Evolutionary conservation across 2,329 filamentous ascomycete species (phyloP), one percentile per base, ranked within the genome.

Genomic region (Leptographium wingfieldii): DNA sequence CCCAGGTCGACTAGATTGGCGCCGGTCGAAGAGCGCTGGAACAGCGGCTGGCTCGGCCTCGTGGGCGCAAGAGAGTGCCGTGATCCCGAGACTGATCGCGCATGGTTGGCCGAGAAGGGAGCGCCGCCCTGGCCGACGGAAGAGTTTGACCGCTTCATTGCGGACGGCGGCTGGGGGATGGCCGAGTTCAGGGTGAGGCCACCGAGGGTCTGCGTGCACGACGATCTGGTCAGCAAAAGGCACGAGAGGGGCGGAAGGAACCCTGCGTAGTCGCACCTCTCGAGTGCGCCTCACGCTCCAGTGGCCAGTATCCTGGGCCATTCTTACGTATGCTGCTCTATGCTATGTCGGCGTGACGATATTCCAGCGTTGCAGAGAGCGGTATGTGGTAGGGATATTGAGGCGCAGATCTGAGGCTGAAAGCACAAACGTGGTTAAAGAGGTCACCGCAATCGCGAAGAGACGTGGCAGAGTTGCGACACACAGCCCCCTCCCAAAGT

Each of bases 221-320:
- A 53, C 56, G 46, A 53, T 55, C 12, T 16, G 5, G 48, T 35
- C 58, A 55, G 55, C 60, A 58, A 62, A 62, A 12, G 57, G 55
- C 12, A 22, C 16, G 33, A 5, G 31, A 60, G 61, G 56, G 52
- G 54, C 57, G 56, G 16, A 40, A 31, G 9, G 14, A 31, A n/a
- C n/a, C 19, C 16, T 48, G 33, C n/a, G 27, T 55, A 53, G 29
- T 57, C 64, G 72, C 79, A 95, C 91, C 81, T 96, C 92, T 80
- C 92, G 84, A 67, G 89, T 88, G 69, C 92, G 87, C 74, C 90
- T 90, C 71, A 95, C 90, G 70, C 91, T 96, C 81, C 92, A 96
- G 70, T 94, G 79, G 69, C 88, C 88, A 63, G 85, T 84, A 69
- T 95, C 90, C 76, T 94, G 89, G 76, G 90, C 90, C 90, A 95